phyloP scores from a whole-genome alignment of 352 stramenopile genomes.

The Hyaloperonospora arabidopsidis region DNA sequence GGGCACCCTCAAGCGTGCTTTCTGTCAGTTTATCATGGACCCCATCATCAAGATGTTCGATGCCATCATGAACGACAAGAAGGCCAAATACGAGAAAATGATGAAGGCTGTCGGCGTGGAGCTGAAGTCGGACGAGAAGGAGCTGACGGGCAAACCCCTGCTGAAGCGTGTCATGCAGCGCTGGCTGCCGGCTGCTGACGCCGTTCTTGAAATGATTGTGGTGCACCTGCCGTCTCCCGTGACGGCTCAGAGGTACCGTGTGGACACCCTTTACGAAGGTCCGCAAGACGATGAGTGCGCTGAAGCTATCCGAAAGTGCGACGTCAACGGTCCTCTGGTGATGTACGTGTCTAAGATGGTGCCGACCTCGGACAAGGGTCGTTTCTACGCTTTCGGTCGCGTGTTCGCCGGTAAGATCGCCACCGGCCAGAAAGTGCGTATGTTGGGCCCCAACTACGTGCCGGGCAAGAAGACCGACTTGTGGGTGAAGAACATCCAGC shows the following conservation, averaged over 20 bases:
- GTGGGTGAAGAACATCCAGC: slow-evolving; percentile 99
- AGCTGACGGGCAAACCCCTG: slow-evolving; percentile 94
- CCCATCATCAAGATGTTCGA: slow-evolving; percentile 99
- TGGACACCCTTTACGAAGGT: slow-evolving; percentile 97
- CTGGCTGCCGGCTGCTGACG: slow-evolving; percentile 97
- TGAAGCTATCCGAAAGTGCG: slow-evolving; percentile 96
- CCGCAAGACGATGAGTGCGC: slow-evolving; percentile 96
- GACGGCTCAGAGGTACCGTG: slow-evolving; percentile 96
- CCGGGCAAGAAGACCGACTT: slow-evolving; percentile 99
- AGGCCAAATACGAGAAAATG: slow-evolving; percentile 98
- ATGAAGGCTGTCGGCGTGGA: slow-evolving; percentile 94
- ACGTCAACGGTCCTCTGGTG: slow-evolving; percentile 95
- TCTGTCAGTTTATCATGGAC: slow-evolving; percentile 99
- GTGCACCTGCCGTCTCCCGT: slow-evolving; percentile 96
- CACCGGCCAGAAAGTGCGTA: slow-evolving; percentile 98
- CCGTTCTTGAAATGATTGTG: slow-evolving; percentile 99
- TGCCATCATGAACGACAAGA: slow-evolving; percentile 99
- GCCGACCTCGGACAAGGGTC: slow-evolving; percentile 96
- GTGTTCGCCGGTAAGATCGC: slow-evolving; percentile 99
- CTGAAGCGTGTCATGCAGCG: slow-evolving; percentile 99
- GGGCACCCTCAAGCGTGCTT: slow-evolving; percentile 95
- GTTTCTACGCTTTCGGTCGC: slow-evolving; percentile 99
- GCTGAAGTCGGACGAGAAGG: slow-evolving; percentile 96
- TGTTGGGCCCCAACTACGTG: slow-evolving; percentile 99
- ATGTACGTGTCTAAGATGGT: slow-evolving; percentile 99